Percentiles rank a stretch among this genome's conserved stretches.
Evolutionary conservation across 2,329 filamentous ascomycete species (phyloP).

Genomic region (Diaporthe citri): DNA sequence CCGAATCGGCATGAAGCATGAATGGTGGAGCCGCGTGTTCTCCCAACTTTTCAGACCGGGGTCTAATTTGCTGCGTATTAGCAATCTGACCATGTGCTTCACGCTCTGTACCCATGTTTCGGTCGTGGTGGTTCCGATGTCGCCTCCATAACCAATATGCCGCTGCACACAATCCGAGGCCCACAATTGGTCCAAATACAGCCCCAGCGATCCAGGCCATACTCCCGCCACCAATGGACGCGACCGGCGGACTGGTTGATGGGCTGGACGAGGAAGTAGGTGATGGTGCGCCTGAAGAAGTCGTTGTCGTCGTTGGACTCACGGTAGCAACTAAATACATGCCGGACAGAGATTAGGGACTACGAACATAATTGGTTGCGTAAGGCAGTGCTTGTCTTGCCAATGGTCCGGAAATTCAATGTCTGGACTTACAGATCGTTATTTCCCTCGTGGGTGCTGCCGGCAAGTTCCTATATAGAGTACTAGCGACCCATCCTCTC

Average conservation of each 20-base stretch:
- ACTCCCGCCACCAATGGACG: background rate
- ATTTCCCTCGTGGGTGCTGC: background rate
- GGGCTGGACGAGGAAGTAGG: background rate
- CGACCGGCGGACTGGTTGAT: background rate
- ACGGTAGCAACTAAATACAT: background rate
- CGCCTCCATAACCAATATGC: background rate
- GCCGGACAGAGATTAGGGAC: background rate
- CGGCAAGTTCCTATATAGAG: background rate
- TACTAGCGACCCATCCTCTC: background rate
- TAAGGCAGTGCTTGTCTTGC: background rate
- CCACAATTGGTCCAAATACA: background rate
- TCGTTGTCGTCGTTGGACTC: background rate
- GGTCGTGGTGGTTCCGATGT: background rate
- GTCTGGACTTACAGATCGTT: background rate
- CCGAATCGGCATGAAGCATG: background rate
- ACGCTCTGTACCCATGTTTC: background rate
- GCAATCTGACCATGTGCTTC: background rate
- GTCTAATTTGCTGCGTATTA: background rate
- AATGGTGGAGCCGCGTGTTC: background rate
- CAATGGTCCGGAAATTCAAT: background rate
- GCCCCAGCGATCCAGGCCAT: slow-evolving; percentile 4
- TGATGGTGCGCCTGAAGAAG: background rate
- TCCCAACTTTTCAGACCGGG: background rate
- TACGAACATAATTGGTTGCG: too few relatives aligned
- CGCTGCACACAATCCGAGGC: background rate